These are phyloP conservation scores for Luzula sylvatica DNA, from an alignment of 176 grass and related monocot species.

Conservation along the genomic window DNA sequence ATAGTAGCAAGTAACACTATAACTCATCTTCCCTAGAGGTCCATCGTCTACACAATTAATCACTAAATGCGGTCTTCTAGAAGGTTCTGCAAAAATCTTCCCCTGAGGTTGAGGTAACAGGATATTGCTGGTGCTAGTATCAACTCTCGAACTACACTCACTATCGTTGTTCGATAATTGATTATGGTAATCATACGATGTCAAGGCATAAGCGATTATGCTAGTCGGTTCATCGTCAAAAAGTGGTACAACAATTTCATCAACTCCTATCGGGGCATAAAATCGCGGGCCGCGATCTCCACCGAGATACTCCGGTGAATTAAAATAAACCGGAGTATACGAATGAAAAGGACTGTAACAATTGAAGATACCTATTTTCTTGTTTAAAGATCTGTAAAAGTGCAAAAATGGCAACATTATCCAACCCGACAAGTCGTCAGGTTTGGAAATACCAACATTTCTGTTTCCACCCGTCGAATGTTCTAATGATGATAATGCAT, in stretches of 20 bases:
- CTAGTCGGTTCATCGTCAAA: conserved; percentile 93
- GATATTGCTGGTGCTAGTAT: conserved; percentile 9
- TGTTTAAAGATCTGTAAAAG: conserved; percentile 62
- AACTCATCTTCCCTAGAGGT: conserved; percentile 61
- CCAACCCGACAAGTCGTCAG: conserved; percentile 51
- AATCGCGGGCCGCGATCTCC: conserved; percentile 58
- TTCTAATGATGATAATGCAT: conserved; percentile 25
- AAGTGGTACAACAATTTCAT: conserved; percentile 76
- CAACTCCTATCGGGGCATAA: conserved; percentile 66
- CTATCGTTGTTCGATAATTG: conserved; percentile 48
- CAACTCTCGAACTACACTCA: neutral
- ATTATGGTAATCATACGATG: conserved; percentile 70
- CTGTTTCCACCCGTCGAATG: conserved; percentile 41
- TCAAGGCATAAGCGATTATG: conserved; percentile 72
- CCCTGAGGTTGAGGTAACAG: conserved; percentile 44
- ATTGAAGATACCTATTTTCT: conserved; percentile 43
- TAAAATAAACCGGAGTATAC: conserved; percentile 44
- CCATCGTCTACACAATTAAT: conserved; percentile 83
- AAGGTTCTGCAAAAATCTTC: conserved; percentile 50
- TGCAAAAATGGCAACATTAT: conserved; percentile 52
- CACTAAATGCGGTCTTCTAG: conserved; percentile 69
- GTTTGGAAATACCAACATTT: conserved; percentile 27
- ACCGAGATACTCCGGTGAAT: conserved; percentile 41
- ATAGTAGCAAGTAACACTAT: conserved; percentile 87
- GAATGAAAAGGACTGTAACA: conserved; percentile 45